Conservation (phyloP, 306 rosid genomes). For the Glycine tomentella region DNA sequence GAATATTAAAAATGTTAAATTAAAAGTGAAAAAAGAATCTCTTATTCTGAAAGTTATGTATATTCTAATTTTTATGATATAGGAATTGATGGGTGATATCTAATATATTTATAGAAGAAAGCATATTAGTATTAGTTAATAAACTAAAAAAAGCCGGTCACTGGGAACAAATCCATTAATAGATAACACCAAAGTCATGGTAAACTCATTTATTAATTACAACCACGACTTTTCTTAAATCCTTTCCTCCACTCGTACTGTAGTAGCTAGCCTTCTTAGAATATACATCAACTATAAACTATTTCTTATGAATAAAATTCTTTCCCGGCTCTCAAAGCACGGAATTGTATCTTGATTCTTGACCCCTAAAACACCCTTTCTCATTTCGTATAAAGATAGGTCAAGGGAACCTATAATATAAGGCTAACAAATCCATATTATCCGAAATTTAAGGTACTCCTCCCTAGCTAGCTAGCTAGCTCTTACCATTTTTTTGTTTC, state of each 20-base stretch:
- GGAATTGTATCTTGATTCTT: conserved; percentile 8
- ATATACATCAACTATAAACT: neutral
- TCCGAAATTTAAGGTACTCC: conserved; percentile 3
- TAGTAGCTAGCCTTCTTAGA: too few relatives aligned
- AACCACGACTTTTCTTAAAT: conserved; percentile 23
- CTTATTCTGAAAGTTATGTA: neutral
- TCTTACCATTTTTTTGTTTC: too few relatives aligned
- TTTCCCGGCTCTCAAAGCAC: too few relatives aligned
- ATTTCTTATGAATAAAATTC: neutral
- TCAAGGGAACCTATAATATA: too few relatives aligned
- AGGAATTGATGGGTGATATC: too few relatives aligned
- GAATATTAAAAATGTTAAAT: too few relatives aligned
- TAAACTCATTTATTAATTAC: neutral
- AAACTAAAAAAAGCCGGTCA: conserved; percentile 42
- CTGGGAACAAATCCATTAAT: conserved; percentile 35
- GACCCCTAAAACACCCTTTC: conserved; percentile 49
- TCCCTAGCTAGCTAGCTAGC: too few relatives aligned
- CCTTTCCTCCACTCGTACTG: too few relatives aligned
- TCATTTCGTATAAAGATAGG: conserved; percentile 26
- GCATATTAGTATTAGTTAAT: neutral
- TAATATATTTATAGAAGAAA: too few relatives aligned
- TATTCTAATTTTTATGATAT: neutral
- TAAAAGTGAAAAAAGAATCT: too few relatives aligned
- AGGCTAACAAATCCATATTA: neutral
- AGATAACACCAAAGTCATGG: conserved; percentile 32